Evolutionary conservation across 495 filamentous ascomycete species (phyloP).

Genomic region (Tuber magnatum): DNA sequence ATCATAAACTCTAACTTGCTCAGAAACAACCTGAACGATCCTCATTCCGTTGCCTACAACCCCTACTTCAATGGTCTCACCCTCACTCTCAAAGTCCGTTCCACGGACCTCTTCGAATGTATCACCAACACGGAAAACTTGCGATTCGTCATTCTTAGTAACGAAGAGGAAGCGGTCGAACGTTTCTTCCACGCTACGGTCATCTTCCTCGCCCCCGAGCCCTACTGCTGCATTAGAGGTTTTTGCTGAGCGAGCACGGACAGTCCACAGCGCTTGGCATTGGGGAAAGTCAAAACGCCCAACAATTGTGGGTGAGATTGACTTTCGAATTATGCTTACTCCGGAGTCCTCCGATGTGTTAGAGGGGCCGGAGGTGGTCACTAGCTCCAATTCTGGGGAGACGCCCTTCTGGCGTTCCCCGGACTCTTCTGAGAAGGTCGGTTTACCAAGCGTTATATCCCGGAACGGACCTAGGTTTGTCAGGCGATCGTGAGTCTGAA

Average conservation of each 20-base stretch:
- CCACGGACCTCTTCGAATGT: constrained; percentile 59
- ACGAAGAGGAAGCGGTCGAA: constrained; percentile 66
- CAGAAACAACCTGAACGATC: constrained; percentile 75
- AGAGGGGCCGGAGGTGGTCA: constrained; percentile 63
- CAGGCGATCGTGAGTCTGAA: constrained; percentile 69
- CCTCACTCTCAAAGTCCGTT: constrained; percentile 83
- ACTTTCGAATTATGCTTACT: constrained; percentile 65
- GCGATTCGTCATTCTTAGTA: constrained; percentile 51
- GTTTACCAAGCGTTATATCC: constrained; percentile 58
- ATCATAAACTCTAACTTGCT: constrained; percentile 81
- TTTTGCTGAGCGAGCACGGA: constrained; percentile 42
- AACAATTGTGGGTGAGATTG: constrained; percentile 60
- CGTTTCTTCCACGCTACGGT: constrained; percentile 45
- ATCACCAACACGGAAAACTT: constrained; percentile 42
- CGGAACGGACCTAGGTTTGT: constrained; percentile 69
- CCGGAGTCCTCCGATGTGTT: constrained; percentile 52
- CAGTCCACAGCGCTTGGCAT: constrained; percentile 47
- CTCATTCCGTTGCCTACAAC: constrained; percentile 64
- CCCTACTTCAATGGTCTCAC: constrained; percentile 72
- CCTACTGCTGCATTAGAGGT: constrained; percentile 15
- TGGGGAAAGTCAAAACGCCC: constrained; percentile 57
- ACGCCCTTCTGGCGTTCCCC: constrained; percentile 48
- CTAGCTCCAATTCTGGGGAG: constrained; percentile 58
- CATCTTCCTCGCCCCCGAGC: constrained; percentile 36
- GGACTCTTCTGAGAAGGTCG: constrained; percentile 44